Conservation (phyloP, 805 yeast genomes). For the Pichia phayaonensis region DNA sequence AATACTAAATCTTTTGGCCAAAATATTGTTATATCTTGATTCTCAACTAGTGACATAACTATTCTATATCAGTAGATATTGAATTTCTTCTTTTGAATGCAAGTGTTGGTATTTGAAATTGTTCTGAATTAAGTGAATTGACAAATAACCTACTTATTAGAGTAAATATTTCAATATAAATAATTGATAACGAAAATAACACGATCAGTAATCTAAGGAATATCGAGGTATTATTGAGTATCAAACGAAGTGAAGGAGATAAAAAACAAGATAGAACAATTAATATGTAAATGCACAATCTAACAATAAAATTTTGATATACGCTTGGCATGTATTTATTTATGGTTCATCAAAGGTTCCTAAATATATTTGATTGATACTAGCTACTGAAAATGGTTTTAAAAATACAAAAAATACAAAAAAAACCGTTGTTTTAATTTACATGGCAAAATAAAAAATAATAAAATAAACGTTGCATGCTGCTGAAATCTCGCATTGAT, state of each 20-base stretch:
- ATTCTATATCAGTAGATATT: constrained; percentile 2
- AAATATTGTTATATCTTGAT: constrained; percentile 15
- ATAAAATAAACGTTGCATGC: too few species aligned
- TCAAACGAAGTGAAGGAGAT: neutral
- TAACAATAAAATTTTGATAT: neutral
- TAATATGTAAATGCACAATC: neutral
- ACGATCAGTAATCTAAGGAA: neutral
- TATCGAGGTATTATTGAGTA: neutral
- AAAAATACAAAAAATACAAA: too few species aligned
- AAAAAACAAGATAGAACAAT: neutral
- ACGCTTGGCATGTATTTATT: neutral
- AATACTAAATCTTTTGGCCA: constrained; percentile 27
- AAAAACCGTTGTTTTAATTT: too few species aligned
- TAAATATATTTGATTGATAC: too few species aligned
- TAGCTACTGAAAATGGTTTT: too few species aligned
- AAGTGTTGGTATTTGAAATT: constrained; percentile 1
- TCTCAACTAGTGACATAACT: neutral
- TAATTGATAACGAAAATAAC: neutral
- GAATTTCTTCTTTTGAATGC: constrained; percentile 13
- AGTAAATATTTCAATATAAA: constrained; percentile 1
- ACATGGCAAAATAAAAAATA: too few species aligned
- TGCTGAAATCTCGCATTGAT: too few species aligned
- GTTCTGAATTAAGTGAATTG: neutral
- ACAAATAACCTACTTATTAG: neutral
- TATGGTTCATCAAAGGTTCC: neutral